These are phyloP conservation scores for Nemania abortiva DNA, from an alignment of 2,329 filamentous ascomycete genomes.

Conservation along the genomic window DNA sequence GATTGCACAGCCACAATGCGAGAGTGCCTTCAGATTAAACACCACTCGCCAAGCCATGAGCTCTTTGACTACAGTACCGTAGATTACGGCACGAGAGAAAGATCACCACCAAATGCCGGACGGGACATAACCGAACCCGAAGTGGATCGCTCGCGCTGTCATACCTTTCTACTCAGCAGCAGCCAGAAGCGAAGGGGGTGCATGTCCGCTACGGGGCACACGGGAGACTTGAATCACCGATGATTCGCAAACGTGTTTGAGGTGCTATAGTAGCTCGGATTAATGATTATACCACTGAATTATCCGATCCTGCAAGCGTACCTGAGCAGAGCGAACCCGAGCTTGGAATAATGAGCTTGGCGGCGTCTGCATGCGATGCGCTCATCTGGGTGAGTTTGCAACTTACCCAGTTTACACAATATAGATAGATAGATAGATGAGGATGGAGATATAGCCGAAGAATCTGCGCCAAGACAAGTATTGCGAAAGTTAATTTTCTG, in stretches of 20 bases:
- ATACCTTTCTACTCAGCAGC: constrained; percentile 2
- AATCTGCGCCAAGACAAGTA: background rate
- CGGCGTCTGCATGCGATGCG: background rate
- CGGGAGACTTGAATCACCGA: constrained; percentile 40
- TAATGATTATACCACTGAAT: constrained; percentile 7
- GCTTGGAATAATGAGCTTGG: background rate
- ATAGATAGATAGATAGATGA: background rate
- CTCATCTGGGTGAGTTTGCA: background rate
- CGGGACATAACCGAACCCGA: constrained; percentile 13
- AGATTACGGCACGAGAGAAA: constrained; percentile 4
- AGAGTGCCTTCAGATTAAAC: background rate
- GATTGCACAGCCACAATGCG: background rate
- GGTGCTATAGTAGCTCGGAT: constrained; percentile 27
- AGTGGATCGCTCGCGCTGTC: constrained; percentile 5
- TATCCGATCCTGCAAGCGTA: background rate
- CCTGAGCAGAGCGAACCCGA: background rate
- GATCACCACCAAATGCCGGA: constrained; percentile 3
- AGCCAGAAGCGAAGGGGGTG: constrained; percentile 6
- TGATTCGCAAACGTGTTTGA: constrained; percentile 40
- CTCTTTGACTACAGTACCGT: background rate
- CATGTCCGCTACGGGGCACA: constrained; percentile 27
- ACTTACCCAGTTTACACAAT: background rate
- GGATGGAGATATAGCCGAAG: background rate
- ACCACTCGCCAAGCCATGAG: background rate
- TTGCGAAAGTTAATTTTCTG: background rate